Evolutionary conservation across 1,284 basidiomycete genomes (phyloP).

Genomic region (Boletus semigastroideus): DNA sequence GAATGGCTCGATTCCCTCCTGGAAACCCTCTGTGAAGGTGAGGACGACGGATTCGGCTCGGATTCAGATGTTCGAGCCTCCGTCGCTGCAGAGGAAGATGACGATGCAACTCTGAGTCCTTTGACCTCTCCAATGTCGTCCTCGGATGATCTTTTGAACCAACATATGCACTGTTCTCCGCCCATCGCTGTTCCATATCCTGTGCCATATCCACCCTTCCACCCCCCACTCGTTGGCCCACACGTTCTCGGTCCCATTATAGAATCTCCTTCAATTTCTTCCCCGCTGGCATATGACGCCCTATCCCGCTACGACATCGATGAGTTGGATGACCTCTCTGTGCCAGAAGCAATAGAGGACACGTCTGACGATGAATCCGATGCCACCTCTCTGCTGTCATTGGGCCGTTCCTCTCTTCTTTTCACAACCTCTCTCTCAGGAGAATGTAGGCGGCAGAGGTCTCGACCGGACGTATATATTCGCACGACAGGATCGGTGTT

Average conservation of each 20-base stretch:
- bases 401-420: slow-evolving; percentile 47
- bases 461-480: slow-evolving; percentile 58
- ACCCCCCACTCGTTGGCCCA: slow-evolving; percentile 51
- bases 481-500: slow-evolving; percentile 57
- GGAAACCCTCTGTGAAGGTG: slow-evolving; percentile 65
- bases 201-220: slow-evolving; percentile 65
- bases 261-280: slow-evolving; percentile 42
- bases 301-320: slow-evolving; percentile 61
- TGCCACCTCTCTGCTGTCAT: slow-evolving; percentile 59
- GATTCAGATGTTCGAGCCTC: slow-evolving; percentile 44
- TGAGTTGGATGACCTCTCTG: slow-evolving; percentile 62
- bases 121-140: slow-evolving; percentile 67
- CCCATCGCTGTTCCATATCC: slow-evolving; percentile 55
- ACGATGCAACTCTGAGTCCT: slow-evolving; percentile 53
- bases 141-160: slow-evolving; percentile 63
- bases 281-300: slow-evolving; percentile 48
- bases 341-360: slow-evolving; percentile 80
- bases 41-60: slow-evolving; percentile 53
- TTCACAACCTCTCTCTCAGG: slow-evolving; percentile 48
- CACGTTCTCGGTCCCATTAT: slow-evolving; percentile 42
- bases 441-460: slow-evolving; percentile 47
- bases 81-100: slow-evolving; percentile 52
- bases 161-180: slow-evolving; percentile 47
- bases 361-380: slow-evolving; percentile 81
- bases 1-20: slow-evolving; percentile 78